Conservation (phyloP, 2,329 filamentous ascomycete species). For the Fusarium anthophilum region DNA sequence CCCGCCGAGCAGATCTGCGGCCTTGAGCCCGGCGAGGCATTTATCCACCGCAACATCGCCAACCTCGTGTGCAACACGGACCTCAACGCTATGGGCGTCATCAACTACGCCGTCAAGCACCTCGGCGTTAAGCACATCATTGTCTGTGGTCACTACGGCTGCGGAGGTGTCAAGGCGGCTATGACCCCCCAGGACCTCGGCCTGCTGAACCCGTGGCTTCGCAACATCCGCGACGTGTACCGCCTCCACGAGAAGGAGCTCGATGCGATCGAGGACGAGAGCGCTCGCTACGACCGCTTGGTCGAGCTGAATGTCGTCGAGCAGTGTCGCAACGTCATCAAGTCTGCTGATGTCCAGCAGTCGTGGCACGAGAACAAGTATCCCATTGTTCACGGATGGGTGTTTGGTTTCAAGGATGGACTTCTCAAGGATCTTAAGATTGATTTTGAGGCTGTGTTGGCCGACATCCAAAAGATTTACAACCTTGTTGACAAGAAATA, state of each 20-base stretch:
- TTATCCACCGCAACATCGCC: conserved; percentile 94
- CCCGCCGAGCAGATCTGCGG: conserved; percentile 90
- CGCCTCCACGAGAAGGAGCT: conserved; percentile 76
- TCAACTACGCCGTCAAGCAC: conserved; percentile 86
- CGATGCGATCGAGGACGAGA: conserved; percentile 67
- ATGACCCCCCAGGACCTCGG: conserved; percentile 76
- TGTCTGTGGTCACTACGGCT: conserved; percentile 82
- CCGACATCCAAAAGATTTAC: conserved; percentile 72
- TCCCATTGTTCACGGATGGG: conserved; percentile 78
- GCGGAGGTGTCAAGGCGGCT: conserved; percentile 79
- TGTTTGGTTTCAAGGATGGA: conserved; percentile 75
- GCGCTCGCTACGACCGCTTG: conserved; percentile 72
- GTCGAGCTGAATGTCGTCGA: conserved; percentile 86
- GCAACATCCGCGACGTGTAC: conserved; percentile 80
- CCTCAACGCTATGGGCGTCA: conserved; percentile 81
- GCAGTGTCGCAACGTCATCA: conserved; percentile 80
- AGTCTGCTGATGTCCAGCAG: conserved; percentile 83
- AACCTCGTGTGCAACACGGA: conserved; percentile 86
- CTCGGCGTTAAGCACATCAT: conserved; percentile 84
- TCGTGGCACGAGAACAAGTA: conserved; percentile 69
- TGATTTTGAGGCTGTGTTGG: conserved; percentile 66
- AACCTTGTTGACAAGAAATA: conserved; percentile 56
- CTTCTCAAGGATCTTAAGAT: conserved; percentile 72
- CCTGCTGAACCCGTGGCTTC: conserved; percentile 77
- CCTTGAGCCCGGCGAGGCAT: conserved; percentile 87